Conservation (phyloP, 805 yeast genomes). For the Candida nonsorbophila region DNA sequence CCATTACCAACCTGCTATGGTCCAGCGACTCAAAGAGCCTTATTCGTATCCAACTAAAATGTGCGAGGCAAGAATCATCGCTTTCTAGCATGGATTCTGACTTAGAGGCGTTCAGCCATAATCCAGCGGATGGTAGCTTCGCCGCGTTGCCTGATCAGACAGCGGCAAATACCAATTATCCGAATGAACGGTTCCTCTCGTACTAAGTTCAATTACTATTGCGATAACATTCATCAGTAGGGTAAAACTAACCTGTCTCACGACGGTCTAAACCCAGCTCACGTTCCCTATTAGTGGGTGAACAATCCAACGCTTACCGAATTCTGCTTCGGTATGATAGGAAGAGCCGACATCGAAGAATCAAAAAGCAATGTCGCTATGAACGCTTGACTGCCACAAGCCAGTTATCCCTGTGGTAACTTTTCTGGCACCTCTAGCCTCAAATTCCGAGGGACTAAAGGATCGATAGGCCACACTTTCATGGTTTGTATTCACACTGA, state of each 20-base stretch:
- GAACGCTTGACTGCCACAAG: constrained; percentile 46
- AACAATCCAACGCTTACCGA: constrained; percentile 35
- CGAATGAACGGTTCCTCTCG: constrained; percentile 45
- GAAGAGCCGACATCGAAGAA: constrained; percentile 47
- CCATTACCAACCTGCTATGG: constrained; percentile 37
- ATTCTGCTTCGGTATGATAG: constrained; percentile 46
- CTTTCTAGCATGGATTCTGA: constrained; percentile 16
- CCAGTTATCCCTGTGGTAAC: constrained; percentile 38
- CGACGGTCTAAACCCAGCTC: constrained; percentile 40
- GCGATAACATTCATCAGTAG: constrained; percentile 24
- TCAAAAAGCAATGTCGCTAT: constrained; percentile 43
- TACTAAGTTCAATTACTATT: constrained; percentile 40
- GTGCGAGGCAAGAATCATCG: constrained; percentile 40
- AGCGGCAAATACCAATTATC: constrained; percentile 44
- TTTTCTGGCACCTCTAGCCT: constrained; percentile 43
- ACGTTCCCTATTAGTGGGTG: constrained; percentile 45
- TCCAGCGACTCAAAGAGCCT: constrained; percentile 36
- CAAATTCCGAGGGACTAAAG: constrained; percentile 39
- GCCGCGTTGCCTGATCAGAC: constrained; percentile 44
- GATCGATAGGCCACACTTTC: constrained; percentile 48
- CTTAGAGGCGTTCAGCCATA: constrained; percentile 36
- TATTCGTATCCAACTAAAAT: constrained; percentile 37
- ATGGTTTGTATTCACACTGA: constrained; percentile 34
- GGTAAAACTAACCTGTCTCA: constrained; percentile 43
- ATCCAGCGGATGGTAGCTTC: constrained; percentile 47